A percentile compares a stretch with the other conserved stretches of the same genome.
Evolutionary conservation across 2,329 filamentous ascomycete species (phyloP).

Genomic region (Parascedosporium putredinis): DNA sequence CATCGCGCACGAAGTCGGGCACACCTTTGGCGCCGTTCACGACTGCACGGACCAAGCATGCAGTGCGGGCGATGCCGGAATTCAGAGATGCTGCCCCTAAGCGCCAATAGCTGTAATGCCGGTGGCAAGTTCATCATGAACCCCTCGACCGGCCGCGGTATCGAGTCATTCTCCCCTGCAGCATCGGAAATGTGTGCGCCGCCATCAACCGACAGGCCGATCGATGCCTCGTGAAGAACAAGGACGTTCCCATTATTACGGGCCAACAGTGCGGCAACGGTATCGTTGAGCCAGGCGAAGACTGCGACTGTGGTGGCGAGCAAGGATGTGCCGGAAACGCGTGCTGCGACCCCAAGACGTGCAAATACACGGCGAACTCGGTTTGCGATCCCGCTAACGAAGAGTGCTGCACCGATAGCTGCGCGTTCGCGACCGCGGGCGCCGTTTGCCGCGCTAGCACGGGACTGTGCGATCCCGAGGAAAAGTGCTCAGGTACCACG

Average conservation of each 20-base stretch:
- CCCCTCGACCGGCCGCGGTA: constrained; percentile 64
- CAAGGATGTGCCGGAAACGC: constrained; percentile 59
- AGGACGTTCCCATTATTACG: constrained; percentile 67
- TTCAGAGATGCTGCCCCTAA: constrained; percentile 71
- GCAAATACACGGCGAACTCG: constrained; percentile 66
- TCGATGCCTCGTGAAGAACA: constrained; percentile 81
- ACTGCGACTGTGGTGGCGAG: constrained; percentile 87
- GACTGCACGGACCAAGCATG: constrained; percentile 72
- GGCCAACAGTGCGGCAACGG: constrained; percentile 90
- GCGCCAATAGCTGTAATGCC: constrained; percentile 58
- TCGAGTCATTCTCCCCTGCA: constrained; percentile 79
- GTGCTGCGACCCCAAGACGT: constrained; percentile 81
- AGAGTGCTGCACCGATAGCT: constrained; percentile 62
- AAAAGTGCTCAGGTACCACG: constrained; percentile 65
- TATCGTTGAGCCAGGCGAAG: constrained; percentile 87
- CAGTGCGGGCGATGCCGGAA: constrained; percentile 39
- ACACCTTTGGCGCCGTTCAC: constrained; percentile 93
- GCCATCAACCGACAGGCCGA: constrained; percentile 70
- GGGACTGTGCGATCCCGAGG: constrained; percentile 74
- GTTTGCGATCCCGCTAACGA: constrained; percentile 76
- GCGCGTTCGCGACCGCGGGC: constrained; percentile 54
- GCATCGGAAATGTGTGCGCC: constrained; percentile 87
- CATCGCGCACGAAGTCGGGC: constrained; percentile 86
- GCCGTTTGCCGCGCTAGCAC: constrained; percentile 73
- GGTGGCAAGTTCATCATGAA: constrained; percentile 87